Conservation (phyloP, 2,329 filamentous ascomycete species). For the Aspergillus sojae region DNA sequence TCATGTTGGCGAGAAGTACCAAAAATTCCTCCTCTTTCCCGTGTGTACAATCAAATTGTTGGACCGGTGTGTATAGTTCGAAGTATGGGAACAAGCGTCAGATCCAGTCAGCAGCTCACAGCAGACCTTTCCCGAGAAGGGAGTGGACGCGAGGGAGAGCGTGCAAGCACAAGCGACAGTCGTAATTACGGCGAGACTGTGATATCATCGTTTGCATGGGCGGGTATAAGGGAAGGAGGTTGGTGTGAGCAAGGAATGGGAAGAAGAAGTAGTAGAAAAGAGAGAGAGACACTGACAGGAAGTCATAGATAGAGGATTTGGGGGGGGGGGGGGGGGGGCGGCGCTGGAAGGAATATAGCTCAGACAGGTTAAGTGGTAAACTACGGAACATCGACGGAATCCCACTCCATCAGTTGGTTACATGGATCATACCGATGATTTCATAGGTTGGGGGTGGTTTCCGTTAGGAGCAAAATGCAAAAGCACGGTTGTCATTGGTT, state of each 20-base stretch:
- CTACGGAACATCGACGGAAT: constrained; percentile 10
- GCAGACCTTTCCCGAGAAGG: constrained; percentile 33
- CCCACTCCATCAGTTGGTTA: background rate
- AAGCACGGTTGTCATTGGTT: background rate
- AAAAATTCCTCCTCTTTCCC: background rate
- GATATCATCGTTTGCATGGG: constrained; percentile 32
- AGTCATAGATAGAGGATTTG: constrained; percentile 3
- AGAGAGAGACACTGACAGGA: constrained; percentile 1
- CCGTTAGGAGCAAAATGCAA: background rate
- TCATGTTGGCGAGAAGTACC: constrained; percentile 30
- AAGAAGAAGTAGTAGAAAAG: constrained; percentile 4
- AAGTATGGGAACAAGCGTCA: constrained; percentile 18
- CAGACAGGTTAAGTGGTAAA: constrained; percentile 5
- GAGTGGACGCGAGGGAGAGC: constrained; percentile 31
- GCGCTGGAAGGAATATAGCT: constrained; percentile 1
- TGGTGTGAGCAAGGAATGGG: constrained; percentile 2
- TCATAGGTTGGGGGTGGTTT: constrained; percentile 5
- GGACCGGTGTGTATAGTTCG: background rate
- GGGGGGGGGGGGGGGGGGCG: background rate
- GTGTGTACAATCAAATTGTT: background rate
- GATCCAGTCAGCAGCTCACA: constrained; percentile 25
- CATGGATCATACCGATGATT: constrained; percentile 12
- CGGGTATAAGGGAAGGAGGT: background rate
- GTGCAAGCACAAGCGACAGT: constrained; percentile 38
- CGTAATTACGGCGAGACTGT: constrained; percentile 17